phyloP scores from a whole-genome alignment of 352 stramenopile species.

The Pythium insidiosum region DNA sequence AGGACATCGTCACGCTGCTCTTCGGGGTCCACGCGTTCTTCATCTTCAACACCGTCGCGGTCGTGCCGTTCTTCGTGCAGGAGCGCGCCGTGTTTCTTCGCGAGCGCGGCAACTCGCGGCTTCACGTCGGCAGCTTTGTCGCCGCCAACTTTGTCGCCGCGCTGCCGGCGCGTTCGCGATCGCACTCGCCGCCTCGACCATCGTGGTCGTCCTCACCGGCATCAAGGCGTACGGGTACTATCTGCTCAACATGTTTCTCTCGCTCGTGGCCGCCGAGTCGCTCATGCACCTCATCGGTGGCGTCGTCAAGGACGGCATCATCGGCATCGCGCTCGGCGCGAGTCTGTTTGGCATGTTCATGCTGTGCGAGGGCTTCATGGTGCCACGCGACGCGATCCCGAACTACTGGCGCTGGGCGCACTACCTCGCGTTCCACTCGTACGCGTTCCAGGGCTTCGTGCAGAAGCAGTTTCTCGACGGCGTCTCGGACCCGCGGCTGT shows the following conservation, averaged over 20 bases:
- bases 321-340: slow-evolving; percentile 39
- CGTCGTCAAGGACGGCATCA: slow-evolving; percentile 42
- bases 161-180: slow-evolving; percentile 42
- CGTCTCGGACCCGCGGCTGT: background rate
- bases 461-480: slow-evolving; percentile 30
- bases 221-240: slow-evolving; percentile 27
- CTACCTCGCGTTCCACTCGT: slow-evolving; percentile 55
- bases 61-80: slow-evolving; percentile 83
- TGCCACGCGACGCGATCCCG: slow-evolving; percentile 27
- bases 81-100: slow-evolving; percentile 61
- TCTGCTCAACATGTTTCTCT: slow-evolving; percentile 35
- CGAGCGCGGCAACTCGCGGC: slow-evolving; percentile 51
- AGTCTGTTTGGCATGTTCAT: slow-evolving; percentile 48
- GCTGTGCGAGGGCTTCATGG: slow-evolving; percentile 46
- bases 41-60: slow-evolving; percentile 84
- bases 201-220: slow-evolving; percentile 23
- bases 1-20: slow-evolving; percentile 46
- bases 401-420: slow-evolving; percentile 39
- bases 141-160: slow-evolving; percentile 36
- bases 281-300: slow-evolving; percentile 34
- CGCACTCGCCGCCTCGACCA: slow-evolving; percentile 18
- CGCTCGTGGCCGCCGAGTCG: slow-evolving; percentile 35
- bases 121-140: slow-evolving; percentile 51
- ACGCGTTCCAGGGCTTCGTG: slow-evolving; percentile 44
- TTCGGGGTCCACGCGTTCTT: slow-evolving; percentile 87